Percentiles rank a stretch among this genome's conserved stretches.
Evolutionary conservation across 805 yeast species (phyloP).

Genomic region (Clavispora asparagi): DNA sequence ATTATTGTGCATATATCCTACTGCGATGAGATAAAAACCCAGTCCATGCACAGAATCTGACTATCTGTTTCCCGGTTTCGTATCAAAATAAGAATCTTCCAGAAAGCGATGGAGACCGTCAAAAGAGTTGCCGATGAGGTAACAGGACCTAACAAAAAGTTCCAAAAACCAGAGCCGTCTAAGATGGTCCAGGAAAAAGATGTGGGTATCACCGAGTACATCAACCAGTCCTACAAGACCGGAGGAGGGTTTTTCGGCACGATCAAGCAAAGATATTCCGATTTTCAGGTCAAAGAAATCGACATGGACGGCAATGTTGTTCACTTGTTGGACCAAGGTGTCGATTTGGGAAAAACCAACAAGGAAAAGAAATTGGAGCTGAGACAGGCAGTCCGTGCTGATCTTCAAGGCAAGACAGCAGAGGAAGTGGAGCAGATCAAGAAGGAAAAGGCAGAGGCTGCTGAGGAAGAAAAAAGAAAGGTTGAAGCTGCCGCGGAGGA

Average conservation of each 20-base stretch:
- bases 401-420: conserved; percentile 25
- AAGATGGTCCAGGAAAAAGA: conserved; percentile 58
- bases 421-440: conserved; percentile 29
- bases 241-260: conserved; percentile 66
- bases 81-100: neutral
- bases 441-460: conserved; percentile 20
- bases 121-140: neutral
- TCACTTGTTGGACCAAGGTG: conserved; percentile 71
- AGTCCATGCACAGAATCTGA: neutral
- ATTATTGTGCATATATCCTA: neutral
- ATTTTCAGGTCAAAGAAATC: conserved; percentile 90
- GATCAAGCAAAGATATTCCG: conserved; percentile 86
- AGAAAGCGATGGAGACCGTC: neutral
- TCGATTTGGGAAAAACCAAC: conserved; percentile 40
- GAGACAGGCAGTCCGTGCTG: conserved; percentile 35
- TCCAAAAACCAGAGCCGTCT: neutral
- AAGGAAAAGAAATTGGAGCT: conserved; percentile 45
- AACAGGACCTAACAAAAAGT: neutral
- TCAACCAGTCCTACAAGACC: conserved; percentile 40
- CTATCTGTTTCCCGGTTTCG: neutral
- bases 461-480: conserved; percentile 11
- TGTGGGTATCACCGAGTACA: conserved; percentile 80
- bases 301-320: conserved; percentile 63
- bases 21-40: neutral
- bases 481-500: neutral